Conservation (phyloP, 176 grass and related monocot genomes). For the Pharus latifolius region DNA sequence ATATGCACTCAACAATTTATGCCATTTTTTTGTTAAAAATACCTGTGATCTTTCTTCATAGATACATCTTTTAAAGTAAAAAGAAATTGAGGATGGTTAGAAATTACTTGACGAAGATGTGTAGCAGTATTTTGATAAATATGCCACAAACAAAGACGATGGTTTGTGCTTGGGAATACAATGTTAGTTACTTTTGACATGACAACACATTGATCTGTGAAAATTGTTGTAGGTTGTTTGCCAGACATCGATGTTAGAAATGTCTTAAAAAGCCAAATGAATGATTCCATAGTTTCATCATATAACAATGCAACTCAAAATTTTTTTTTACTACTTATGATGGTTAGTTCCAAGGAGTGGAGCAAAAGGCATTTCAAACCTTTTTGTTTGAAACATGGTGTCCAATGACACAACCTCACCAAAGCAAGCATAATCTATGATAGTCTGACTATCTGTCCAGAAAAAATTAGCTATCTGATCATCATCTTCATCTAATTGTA, state of each 20-base stretch:
- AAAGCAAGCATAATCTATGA: slow-evolving; percentile 25
- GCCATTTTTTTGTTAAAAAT: not conserved
- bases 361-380: slow-evolving; percentile 21
- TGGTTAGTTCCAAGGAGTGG: slow-evolving; percentile 37
- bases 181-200: slow-evolving; percentile 9
- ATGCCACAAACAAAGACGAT: slow-evolving; percentile 31
- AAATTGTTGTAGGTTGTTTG: slow-evolving; percentile 25
- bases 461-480: slow-evolving; percentile 27
- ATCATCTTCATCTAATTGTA: slow-evolving; percentile 36
- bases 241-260: slow-evolving; percentile 31
- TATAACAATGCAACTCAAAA: slow-evolving; percentile 29
- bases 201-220: slow-evolving; percentile 18
- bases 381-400: slow-evolving; percentile 26
- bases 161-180: slow-evolving; percentile 17
- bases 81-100: not conserved
- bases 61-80: slow-evolving; percentile 13
- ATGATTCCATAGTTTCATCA: slow-evolving; percentile 27
- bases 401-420: slow-evolving; percentile 41
- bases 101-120: slow-evolving; percentile 13
- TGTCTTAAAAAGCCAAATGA: slow-evolving; percentile 27
- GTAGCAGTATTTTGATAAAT: slow-evolving; percentile 24
- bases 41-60: not conserved
- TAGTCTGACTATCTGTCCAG: slow-evolving; percentile 33
- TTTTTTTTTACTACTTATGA: slow-evolving; percentile 36
- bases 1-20: slow-evolving; percentile 5